Percentiles rank a stretch among this genome's conserved stretches.
Conservation (phyloP, 2,329 filamentous ascomycete genomes). For the Malbranchea zuffiana region DNA sequence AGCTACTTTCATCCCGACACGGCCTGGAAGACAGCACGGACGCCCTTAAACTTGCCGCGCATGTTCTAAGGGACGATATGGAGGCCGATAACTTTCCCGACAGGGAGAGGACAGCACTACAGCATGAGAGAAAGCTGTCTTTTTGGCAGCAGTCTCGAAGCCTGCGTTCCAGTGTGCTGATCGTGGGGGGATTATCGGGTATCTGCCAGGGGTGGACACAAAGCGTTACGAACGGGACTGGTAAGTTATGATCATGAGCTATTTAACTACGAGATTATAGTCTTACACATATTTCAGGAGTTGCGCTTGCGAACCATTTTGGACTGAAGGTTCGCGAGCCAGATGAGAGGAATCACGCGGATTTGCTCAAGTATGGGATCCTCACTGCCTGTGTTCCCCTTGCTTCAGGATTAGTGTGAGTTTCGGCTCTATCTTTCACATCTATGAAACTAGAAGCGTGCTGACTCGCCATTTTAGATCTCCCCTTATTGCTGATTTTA, state of each 20-base stretch:
- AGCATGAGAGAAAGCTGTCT: constrained; percentile 2
- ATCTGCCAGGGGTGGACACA: constrained; percentile 10
- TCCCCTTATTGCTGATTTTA: constrained; percentile 7
- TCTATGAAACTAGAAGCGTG: not conserved
- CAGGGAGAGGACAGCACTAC: constrained; percentile 2
- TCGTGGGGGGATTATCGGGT: constrained; percentile 8
- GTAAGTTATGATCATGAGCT: not conserved
- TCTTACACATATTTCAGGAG: constrained; percentile 1
- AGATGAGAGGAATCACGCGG: not conserved
- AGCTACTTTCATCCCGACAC: constrained; percentile 5
- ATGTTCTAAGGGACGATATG: constrained; percentile 7
- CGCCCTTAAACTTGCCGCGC: constrained; percentile 5
- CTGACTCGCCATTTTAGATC: constrained; percentile 2
- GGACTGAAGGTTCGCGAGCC: not conserved
- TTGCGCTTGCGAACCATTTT: not conserved
- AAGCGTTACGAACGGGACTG: constrained; percentile 8
- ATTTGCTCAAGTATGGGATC: constrained; percentile 4
- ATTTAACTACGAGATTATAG: too few species aligned
- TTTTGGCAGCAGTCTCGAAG: constrained; percentile 10
- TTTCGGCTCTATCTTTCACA: not conserved
- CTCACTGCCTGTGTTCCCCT: constrained; percentile 6
- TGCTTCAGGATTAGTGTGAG: constrained; percentile 7
- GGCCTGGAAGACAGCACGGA: constrained; percentile 2
- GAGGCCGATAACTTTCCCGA: constrained; percentile 2
- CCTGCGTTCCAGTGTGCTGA: constrained; percentile 3